Base-by-base conservation (phyloP, 441 rosid genomes). In the Erodium texanum region DNA sequence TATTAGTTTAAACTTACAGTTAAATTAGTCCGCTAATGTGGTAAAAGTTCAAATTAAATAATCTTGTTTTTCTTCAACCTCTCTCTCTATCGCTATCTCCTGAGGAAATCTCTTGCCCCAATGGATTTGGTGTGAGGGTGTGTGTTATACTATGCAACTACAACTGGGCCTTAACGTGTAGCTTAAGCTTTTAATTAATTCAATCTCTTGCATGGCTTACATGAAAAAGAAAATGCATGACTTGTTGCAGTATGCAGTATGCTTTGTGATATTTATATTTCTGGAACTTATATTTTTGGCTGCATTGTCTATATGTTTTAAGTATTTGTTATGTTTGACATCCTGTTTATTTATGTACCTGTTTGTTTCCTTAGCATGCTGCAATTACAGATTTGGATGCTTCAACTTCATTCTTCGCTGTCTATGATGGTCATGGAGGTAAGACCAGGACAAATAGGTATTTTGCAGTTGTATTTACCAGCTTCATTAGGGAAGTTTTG, bases 341-440 rank as follows among this genome's bases (percentile, higher is more conserved):
- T 70, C 48, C 78, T 64, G 74, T 70, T 68, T 14, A 56, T 18
- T 20, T 5, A 0, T n/a, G 5, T 48, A 14, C 54, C 7, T 56
- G 24, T 20, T 56, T 56, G 62, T 56, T 75, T 71, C 52, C 67
- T 32, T 77, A 86, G 87, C 84, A 79, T 84, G 81, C 87, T 69
- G 84, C 82, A 65, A 73, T 76, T 68, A 87, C 94, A 79, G 81
- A 89, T 73, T 73, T 90, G 73, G 98, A 90, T 82, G 81, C 78
- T 70, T 80, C 83, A 63, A 88, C 96, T 66, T 86, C 93, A 3
- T 89, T 91, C 89, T 87, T 93, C 72, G 97, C 96, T 75, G 99
- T 94, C 52, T 94, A 87, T 80, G 99, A 94, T 82, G 99, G 99
- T 66, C 99, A 94, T 81, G 99, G 99, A 92, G 99, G 99, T 93